Conservation (phyloP, 2,329 filamentous ascomycete genomes). For the Pezicula rhizophila region DNA sequence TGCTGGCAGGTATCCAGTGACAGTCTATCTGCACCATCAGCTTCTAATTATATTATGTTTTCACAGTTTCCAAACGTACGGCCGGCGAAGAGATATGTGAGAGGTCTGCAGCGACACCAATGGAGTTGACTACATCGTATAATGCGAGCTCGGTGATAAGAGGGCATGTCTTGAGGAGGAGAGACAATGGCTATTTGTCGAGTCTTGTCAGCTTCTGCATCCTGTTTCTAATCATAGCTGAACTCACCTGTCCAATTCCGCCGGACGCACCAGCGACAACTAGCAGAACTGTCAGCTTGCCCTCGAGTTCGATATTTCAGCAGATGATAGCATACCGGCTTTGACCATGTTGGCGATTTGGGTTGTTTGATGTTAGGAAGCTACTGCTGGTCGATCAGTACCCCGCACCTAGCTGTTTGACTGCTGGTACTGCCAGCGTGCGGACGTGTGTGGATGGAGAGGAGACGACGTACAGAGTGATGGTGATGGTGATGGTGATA, state of each 20-base stretch:
- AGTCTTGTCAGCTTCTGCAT: conserved; percentile 4
- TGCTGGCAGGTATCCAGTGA: conserved; percentile 80
- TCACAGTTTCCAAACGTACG: conserved; percentile 42
- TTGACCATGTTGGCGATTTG: conserved; percentile 46
- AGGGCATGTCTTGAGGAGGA: conserved; percentile 87
- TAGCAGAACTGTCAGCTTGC: conserved; percentile 22
- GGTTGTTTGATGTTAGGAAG: conserved; percentile 5
- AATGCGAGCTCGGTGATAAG: conserved; percentile 88
- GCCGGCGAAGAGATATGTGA: conserved; percentile 94
- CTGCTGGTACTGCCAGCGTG: no score
- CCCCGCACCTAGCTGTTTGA: conserved; percentile 9
- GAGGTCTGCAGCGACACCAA: conserved; percentile 90
- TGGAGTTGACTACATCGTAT: conserved; percentile 99
- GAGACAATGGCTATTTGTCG: conserved; percentile 72
- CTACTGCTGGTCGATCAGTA: conserved; percentile 8
- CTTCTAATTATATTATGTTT: conserved; percentile 24
- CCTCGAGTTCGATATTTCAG: neutral
- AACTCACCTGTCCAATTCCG: conserved; percentile 90
- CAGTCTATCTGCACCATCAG: conserved; percentile 53
- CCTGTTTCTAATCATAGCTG: conserved; percentile 3
- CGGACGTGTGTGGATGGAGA: no score
- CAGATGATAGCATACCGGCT: conserved; percentile 42
- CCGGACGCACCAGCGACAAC: conserved; percentile 93
- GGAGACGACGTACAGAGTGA: no score
- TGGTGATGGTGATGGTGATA: no score